phyloP scores from a whole-genome alignment of 257 asterid species.

The Cordia subcordata region DNA sequence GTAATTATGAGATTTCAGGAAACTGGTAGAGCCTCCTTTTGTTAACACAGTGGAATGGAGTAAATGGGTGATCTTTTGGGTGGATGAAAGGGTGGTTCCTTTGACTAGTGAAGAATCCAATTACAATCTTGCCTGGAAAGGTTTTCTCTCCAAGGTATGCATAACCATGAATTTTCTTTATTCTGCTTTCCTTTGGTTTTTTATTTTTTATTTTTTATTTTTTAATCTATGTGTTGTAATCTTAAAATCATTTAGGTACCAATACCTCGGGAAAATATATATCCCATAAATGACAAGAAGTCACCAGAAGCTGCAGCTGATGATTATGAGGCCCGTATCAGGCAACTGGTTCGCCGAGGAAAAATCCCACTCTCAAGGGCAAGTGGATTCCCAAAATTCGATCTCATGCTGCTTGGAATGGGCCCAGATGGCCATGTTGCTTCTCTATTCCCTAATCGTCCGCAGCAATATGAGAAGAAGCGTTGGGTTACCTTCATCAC shows the following conservation, averaged over 20 bases:
- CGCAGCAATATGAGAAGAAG: constrained; percentile 56
- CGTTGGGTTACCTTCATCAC: constrained; percentile 81
- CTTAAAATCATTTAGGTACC: constrained; percentile 63
- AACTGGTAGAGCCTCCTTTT: constrained; percentile 54
- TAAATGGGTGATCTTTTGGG: constrained; percentile 82
- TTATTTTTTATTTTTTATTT: too few relatives aligned
- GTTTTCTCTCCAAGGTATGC: constrained; percentile 71
- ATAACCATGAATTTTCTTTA: too few relatives aligned
- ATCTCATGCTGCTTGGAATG: constrained; percentile 88
- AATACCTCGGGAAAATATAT: constrained; percentile 73
- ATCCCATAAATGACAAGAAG: constrained; percentile 75
- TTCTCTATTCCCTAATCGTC: constrained; percentile 84
- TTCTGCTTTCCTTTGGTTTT: too few relatives aligned
- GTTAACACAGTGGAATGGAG: constrained; percentile 68
- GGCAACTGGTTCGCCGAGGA: constrained; percentile 54
- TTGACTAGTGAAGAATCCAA: too few relatives aligned
- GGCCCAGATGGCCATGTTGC: constrained; percentile 99
- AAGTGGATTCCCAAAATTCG: constrained; percentile 77
- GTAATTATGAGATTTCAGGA: constrained; percentile 31
- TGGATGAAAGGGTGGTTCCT: constrained; percentile 88
- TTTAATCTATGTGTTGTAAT: not conserved
- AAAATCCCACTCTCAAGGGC: constrained; percentile 43
- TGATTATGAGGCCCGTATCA: constrained; percentile 76
- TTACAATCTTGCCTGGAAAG: constrained; percentile 68
- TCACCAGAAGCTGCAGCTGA: constrained; percentile 92